Evolutionary conservation across 2,329 filamentous ascomycete genomes (phyloP).

Genomic region (Plenodomus lindquistii): DNA sequence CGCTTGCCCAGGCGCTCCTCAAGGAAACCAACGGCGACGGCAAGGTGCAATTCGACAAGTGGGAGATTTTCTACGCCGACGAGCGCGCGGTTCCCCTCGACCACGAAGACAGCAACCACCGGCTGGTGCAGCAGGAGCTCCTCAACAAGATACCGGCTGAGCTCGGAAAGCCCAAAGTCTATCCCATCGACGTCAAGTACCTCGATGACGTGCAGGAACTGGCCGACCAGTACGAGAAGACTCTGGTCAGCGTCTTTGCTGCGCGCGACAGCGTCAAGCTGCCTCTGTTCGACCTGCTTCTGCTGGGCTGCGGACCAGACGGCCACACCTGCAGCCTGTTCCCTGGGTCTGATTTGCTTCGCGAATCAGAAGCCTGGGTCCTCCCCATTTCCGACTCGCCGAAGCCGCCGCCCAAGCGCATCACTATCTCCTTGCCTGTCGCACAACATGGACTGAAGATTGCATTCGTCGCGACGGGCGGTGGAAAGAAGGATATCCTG

Average conservation of each 20-base stretch:
- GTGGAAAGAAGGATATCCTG: constrained; percentile 86
- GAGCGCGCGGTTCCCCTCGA: constrained; percentile 92
- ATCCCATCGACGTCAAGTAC: constrained; percentile 72
- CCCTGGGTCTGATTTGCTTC: constrained; percentile 82
- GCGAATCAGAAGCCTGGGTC: constrained; percentile 89
- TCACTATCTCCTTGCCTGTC: constrained; percentile 90
- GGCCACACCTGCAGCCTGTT: constrained; percentile 98
- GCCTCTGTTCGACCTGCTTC: constrained; percentile 90
- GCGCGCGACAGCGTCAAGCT: constrained; percentile 91
- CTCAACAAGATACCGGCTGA: constrained; percentile 81
- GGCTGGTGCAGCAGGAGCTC: constrained; percentile 81
- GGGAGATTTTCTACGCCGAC: constrained; percentile 99
- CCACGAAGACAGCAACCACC: constrained; percentile 93
- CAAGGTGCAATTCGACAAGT: constrained; percentile 76
- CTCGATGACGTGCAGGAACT: constrained; percentile 85
- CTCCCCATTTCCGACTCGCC: constrained; percentile 89
- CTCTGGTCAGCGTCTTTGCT: constrained; percentile 82
- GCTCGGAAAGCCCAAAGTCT: constrained; percentile 69
- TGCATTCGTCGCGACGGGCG: constrained; percentile 89
- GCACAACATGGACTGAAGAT: constrained; percentile 84
- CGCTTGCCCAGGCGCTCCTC: constrained; percentile 82
- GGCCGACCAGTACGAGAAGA: constrained; percentile 91
- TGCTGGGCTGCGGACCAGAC: constrained; percentile 92
- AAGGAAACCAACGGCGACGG: constrained; percentile 60
- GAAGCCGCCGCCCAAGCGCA: constrained; percentile 87